Percentiles rank a stretch among this genome's conserved stretches.
phyloP scores from a whole-genome alignment of 2,329 filamentous ascomycete species.

The Chalaropsis thielavioides region DNA sequence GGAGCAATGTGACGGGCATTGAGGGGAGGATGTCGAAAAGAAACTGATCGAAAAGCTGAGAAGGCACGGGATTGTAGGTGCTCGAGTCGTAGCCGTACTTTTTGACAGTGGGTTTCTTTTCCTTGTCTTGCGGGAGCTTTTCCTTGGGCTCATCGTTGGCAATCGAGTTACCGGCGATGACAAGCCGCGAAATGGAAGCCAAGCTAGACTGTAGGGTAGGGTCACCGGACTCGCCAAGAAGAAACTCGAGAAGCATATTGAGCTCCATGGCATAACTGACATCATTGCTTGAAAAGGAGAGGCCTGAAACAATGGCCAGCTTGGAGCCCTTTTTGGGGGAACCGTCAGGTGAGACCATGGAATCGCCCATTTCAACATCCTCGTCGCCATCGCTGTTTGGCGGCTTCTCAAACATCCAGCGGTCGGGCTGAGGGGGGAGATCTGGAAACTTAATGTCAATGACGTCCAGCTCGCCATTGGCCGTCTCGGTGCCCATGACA shows the following conservation, averaged over 20 bases:
- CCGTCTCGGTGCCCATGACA: slow-evolving; percentile 88
- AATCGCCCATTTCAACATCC: slow-evolving; percentile 44
- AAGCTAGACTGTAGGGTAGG: slow-evolving; percentile 43
- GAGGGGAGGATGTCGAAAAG: slow-evolving; percentile 67
- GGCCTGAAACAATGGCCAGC: slow-evolving; percentile 67
- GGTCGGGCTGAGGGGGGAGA: slow-evolving; percentile 62
- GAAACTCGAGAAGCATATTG: slow-evolving; percentile 68
- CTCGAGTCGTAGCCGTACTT: slow-evolving; percentile 92
- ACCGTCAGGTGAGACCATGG: slow-evolving; percentile 21
- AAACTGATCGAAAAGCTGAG: slow-evolving; percentile 70
- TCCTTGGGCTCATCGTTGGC: slow-evolving; percentile 37
- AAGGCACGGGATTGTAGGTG: slow-evolving; percentile 74
- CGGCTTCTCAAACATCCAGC: slow-evolving; percentile 56
- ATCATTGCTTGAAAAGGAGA: slow-evolving; percentile 65
- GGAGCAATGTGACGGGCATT: slow-evolving; percentile 77
- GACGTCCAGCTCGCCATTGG: slow-evolving; percentile 82
- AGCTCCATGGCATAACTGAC: slow-evolving; percentile 58
- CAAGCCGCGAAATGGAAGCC: slow-evolving; percentile 61
- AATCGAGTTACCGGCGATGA: slow-evolving; percentile 87
- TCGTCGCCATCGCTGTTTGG: slow-evolving; percentile 28
- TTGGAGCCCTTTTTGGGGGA: slow-evolving; percentile 38
- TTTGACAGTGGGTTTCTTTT: slow-evolving; percentile 41
- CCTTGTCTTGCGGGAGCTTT: slow-evolving; percentile 23
- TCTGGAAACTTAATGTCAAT: slow-evolving; percentile 83
- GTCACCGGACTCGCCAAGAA: slow-evolving; percentile 66